These are phyloP conservation scores for Citrullus amarus DNA, from an alignment of 306 rosid genomes.

Conservation along the genomic window DNA sequence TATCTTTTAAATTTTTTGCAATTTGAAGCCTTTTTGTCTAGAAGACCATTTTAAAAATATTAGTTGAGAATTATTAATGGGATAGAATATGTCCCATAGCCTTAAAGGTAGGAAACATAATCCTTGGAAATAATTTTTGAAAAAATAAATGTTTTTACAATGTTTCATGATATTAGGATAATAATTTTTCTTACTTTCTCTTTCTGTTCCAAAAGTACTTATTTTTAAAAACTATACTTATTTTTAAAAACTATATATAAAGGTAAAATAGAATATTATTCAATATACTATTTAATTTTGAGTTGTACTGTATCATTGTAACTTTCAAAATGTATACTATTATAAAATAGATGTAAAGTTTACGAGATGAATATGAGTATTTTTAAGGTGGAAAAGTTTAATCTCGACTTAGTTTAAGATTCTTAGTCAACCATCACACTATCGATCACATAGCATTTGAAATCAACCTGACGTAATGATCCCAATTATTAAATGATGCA, in stretches of 20 bases:
- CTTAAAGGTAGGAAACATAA: neutral
- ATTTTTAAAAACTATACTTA: neutral
- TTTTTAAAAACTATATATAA: neutral
- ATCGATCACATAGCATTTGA: too few relatives aligned
- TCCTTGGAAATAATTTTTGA: neutral
- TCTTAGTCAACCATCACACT: too few relatives aligned
- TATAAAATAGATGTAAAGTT: too few relatives aligned
- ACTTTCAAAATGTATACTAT: neutral
- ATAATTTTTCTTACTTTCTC: neutral
- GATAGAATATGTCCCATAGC: neutral
- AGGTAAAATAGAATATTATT: neutral
- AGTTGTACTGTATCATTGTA: neutral
- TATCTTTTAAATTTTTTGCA: slow-evolving; percentile 6
- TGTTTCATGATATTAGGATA: neutral
- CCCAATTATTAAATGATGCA: too few relatives aligned
- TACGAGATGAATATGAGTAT: too few relatives aligned
- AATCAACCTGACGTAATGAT: too few relatives aligned
- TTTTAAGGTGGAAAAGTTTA: neutral
- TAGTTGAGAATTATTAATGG: neutral
- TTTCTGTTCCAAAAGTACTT: neutral
- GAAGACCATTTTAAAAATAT: neutral
- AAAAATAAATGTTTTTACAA: neutral
- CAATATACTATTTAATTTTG: neutral
- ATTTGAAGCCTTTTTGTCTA: neutral
- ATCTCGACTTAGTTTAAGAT: neutral